phyloP scores from a whole-genome alignment of 2,329 filamentous ascomycete genomes.

The Botryosphaeria dothidea region DNA sequence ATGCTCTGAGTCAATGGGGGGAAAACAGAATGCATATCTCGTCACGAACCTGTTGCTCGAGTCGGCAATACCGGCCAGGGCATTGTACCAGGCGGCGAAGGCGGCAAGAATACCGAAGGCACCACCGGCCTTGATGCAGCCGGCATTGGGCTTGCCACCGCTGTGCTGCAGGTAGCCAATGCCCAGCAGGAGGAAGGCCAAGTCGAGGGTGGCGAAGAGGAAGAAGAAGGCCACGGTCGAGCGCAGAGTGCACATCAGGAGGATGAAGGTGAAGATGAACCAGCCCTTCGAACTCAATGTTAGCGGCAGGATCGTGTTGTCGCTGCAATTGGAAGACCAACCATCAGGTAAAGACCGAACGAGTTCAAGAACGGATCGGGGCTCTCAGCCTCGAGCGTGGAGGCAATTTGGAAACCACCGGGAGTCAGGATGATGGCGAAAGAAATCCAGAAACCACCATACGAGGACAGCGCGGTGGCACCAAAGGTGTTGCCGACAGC shows the following conservation, averaged over 20 bases:
- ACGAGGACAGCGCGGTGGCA: conserved; percentile 57
- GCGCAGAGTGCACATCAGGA: conserved; percentile 57
- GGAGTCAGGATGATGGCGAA: conserved; percentile 56
- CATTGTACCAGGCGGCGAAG: conserved; percentile 58
- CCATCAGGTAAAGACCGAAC: conserved; percentile 59
- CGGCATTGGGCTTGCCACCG: conserved; percentile 39
- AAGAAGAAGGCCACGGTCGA: conserved; percentile 61
- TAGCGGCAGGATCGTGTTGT: conserved; percentile 23
- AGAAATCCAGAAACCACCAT: conserved; percentile 59
- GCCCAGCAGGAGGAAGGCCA: conserved; percentile 60
- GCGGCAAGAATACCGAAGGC: conserved; percentile 55
- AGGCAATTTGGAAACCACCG: conserved; percentile 47
- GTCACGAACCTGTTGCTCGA: conserved; percentile 48
- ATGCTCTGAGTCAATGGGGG: not conserved
- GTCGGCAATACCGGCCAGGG: conserved; percentile 57
- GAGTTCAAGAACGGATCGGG: conserved; percentile 53
- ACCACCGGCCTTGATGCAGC: conserved; percentile 54
- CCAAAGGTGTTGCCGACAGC: conserved; percentile 58
- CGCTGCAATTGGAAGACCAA: conserved; percentile 23
- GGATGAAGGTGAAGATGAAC: conserved; percentile 60
- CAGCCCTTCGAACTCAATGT: conserved; percentile 48
- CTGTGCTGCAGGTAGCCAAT: conserved; percentile 54
- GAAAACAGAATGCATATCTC: not conserved
- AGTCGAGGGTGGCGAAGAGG: conserved; percentile 59
- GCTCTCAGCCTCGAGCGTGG: conserved; percentile 48